Evolutionary conservation across 2,329 filamentous ascomycete genomes (phyloP), one percentile per base, ranked within the genome.

Genomic region (Cladosporium sp.): DNA sequence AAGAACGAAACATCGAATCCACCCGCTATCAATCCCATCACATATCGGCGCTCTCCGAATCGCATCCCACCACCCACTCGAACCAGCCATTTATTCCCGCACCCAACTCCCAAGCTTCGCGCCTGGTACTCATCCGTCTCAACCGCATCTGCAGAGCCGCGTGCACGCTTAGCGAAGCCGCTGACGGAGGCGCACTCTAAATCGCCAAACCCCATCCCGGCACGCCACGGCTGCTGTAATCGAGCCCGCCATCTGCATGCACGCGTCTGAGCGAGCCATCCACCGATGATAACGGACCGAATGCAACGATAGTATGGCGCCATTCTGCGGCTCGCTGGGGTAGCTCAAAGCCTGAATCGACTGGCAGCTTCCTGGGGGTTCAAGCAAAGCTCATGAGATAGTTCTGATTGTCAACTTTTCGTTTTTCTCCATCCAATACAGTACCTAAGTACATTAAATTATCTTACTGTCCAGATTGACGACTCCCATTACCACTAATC

Each of bases 141-240:
- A 48, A 39, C 45, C 18, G 41, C 41, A 32, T 39, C 25, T 33
- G 45, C 36, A 48, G 45, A 48, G 45, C 45, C 45, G 36, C 36
- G 36, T 11, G 18, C 38, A 33, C 30, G 18, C 33, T 11, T 39
- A 45, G 42, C 45, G 36, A 32, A 48, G 45, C 36, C 45, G 43
- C 43, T 46, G 43, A 46, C 43, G 43, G 43, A 38, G 15, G 13
- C n/a, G n/a, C n/a, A n/a, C n/a, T n/a, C n/a, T n/a, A n/a, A n/a
- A n/a, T n/a, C n/a, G n/a, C n/a, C n/a, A n/a, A n/a, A n/a, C n/a
- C n/a, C n/a, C n/a, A 22, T 20, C 42, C 33, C 43, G 45, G 45
- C 39, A 48, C 45, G 45, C 45, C 45, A 40, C 45, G 45, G 45
- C 45, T 40, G 27, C 45, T 33, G 15, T 9, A 27, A 4, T 16